Evolutionary conservation across 768 basidiomycete genomes (phyloP).

Genomic region (Suillus fuscotomentosus): DNA sequence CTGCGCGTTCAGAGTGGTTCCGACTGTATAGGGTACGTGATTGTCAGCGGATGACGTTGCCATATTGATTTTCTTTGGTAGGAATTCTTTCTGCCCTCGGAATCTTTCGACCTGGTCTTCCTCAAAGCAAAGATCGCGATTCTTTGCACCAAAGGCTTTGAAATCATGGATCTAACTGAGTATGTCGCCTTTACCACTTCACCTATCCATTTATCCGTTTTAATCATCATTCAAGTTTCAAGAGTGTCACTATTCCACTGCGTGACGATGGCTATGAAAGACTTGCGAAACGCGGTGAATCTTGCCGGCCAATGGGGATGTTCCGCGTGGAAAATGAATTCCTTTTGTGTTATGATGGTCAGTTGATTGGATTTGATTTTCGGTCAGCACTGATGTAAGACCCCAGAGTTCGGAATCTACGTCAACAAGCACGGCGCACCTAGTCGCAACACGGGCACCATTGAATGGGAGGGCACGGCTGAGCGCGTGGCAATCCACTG

Average conservation of each 20-base stretch:
- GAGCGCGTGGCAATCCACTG: slow-evolving; percentile 87
- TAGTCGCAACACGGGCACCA: slow-evolving; percentile 62
- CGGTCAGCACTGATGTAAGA: slow-evolving; percentile 7
- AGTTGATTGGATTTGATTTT: slow-evolving; percentile 14
- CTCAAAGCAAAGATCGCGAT: slow-evolving; percentile 92
- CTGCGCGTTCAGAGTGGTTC: slow-evolving; percentile 92
- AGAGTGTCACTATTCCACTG: slow-evolving; percentile 86
- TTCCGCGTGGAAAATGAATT: slow-evolving; percentile 90
- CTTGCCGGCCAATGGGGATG: slow-evolving; percentile 83
- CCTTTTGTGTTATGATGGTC: slow-evolving; percentile 86
- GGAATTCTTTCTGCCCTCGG: slow-evolving; percentile 92
- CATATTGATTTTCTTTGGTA: slow-evolving; percentile 16
- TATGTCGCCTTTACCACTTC: slow-evolving; percentile 36
- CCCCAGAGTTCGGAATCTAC: slow-evolving; percentile 83
- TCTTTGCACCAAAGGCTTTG: slow-evolving; percentile 91
- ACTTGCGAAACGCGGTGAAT: slow-evolving; percentile 78
- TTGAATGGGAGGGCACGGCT: slow-evolving; percentile 95
- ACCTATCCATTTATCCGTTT: not conserved
- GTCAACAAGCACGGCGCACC: slow-evolving; percentile 92
- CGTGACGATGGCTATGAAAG: slow-evolving; percentile 70
- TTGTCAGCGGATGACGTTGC: not conserved
- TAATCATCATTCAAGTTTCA: slow-evolving; percentile 50
- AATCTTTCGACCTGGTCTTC: slow-evolving; percentile 89
- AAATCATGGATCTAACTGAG: slow-evolving; percentile 96
- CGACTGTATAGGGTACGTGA: slow-evolving; percentile 68